A percentile compares a stretch with the other conserved stretches of the same genome.
Evolutionary conservation across 371 early-diverging fungal species (phyloP).

Genomic region (Syncephalastrum sp.): DNA sequence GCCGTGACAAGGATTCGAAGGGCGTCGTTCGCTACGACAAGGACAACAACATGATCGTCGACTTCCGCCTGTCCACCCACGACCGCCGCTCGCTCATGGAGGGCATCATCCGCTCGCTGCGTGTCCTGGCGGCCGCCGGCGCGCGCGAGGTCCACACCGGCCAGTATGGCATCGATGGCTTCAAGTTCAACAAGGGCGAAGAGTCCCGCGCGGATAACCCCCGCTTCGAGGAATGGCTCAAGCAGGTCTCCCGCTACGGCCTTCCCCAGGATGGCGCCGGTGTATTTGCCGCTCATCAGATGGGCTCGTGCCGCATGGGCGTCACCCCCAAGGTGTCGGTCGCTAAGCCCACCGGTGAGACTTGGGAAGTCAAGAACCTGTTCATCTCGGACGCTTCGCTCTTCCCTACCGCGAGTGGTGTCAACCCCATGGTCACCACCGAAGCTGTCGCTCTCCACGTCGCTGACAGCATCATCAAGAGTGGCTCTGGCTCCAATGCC

Average conservation of each 20-base stretch:
- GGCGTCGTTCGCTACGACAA: slow-evolving; percentile 33
- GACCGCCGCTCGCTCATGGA: slow-evolving; percentile 52
- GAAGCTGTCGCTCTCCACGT: slow-evolving; percentile 43
- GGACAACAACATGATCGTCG: slow-evolving; percentile 26
- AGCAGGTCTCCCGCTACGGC: slow-evolving; percentile 24
- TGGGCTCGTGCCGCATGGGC: slow-evolving; percentile 72
- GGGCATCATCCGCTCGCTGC: slow-evolving; percentile 50
- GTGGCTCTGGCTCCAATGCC: slow-evolving; percentile 3
- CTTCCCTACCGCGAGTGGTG: slow-evolving; percentile 73
- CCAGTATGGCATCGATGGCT: slow-evolving; percentile 49
- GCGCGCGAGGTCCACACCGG: slow-evolving; percentile 62
- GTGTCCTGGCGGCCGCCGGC: slow-evolving; percentile 52
- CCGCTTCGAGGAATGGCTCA: slow-evolving; percentile 34
- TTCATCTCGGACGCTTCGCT: slow-evolving; percentile 74
- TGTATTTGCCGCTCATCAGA: slow-evolving; percentile 62
- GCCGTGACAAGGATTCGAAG: slow-evolving; percentile 68
- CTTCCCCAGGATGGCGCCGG: slow-evolving; percentile 29
- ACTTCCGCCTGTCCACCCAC: slow-evolving; percentile 52
- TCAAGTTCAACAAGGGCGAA: slow-evolving; percentile 30
- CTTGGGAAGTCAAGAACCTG: slow-evolving; percentile 72
- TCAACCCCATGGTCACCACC: slow-evolving; percentile 75
- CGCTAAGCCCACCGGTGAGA: slow-evolving; percentile 69
- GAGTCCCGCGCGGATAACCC: slow-evolving; percentile 38
- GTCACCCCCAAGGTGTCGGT: slow-evolving; percentile 54
- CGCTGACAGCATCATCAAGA: slow-evolving; percentile 21